Conservation (phyloP, 2,329 filamentous ascomycete species). For the Nemania diffusa region DNA sequence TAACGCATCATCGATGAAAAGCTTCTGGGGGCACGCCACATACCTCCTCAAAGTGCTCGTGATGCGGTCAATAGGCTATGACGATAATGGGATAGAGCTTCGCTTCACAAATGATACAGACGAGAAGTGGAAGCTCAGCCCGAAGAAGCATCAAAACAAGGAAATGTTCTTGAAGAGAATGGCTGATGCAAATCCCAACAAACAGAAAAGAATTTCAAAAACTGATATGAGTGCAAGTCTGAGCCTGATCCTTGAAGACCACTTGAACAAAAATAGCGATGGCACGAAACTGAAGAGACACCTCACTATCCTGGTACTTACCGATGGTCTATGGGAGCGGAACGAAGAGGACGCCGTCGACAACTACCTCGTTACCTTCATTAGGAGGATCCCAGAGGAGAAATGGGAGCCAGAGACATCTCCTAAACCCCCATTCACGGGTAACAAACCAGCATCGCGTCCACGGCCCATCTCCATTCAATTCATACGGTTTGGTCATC, state of each 20-base stretch:
- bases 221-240: slow-evolving; percentile 25
- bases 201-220: not conserved
- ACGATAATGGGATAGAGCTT: slow-evolving; percentile 46
- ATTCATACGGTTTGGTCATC: slow-evolving; percentile 47
- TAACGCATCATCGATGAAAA: slow-evolving; percentile 44
- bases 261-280: slow-evolving; percentile 23
- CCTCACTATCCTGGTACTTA: slow-evolving; percentile 36
- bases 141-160: slow-evolving; percentile 13
- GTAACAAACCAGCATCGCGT: slow-evolving; percentile 11
- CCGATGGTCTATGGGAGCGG: slow-evolving; percentile 30
- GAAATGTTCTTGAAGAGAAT: slow-evolving; percentile 15
- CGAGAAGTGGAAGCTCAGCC: slow-evolving; percentile 4
- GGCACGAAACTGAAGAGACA: slow-evolving; percentile 20
- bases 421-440: not conserved
- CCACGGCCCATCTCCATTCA: slow-evolving; percentile 45
- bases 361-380: slow-evolving; percentile 16
- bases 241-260: slow-evolving; percentile 16
- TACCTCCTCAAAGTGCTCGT: slow-evolving; percentile 42
- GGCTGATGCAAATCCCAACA: slow-evolving; percentile 12
- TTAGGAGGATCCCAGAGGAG: slow-evolving; percentile 18
- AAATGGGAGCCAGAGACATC: slow-evolving; percentile 19
- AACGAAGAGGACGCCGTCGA: slow-evolving; percentile 21
- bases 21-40: slow-evolving; percentile 41
- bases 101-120: slow-evolving; percentile 22
- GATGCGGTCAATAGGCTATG: slow-evolving; percentile 43